These are phyloP conservation scores for Phytopythium ostracodes DNA, from an alignment of 352 stramenopile species.

Conservation along the genomic window DNA sequence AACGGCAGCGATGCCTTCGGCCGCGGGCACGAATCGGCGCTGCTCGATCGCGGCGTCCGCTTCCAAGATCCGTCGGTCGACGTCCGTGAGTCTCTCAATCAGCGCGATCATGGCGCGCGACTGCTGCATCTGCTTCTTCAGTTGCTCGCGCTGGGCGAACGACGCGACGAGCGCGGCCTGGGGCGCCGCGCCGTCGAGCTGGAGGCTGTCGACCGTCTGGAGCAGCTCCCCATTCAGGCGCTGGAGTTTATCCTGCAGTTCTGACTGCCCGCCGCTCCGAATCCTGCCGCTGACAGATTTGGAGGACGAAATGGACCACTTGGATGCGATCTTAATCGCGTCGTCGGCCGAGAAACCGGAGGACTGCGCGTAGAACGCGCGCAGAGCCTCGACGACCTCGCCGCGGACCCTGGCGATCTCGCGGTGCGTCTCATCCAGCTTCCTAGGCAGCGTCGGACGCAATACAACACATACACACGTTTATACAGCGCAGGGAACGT, in stretches of 20 bases:
- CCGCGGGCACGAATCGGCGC: constrained; percentile 40
- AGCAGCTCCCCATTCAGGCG: constrained; percentile 39
- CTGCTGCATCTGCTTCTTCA: constrained; percentile 61
- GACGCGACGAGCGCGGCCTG: constrained; percentile 45
- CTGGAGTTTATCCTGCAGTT: constrained; percentile 47
- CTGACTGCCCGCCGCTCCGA: constrained; percentile 19
- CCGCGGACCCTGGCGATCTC: constrained; percentile 55
- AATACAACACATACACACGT: neutral
- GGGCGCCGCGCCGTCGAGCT: constrained; percentile 29
- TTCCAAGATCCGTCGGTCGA: constrained; percentile 45
- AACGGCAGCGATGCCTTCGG: constrained; percentile 30
- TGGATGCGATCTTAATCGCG: constrained; percentile 47
- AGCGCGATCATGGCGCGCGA: constrained; percentile 55
- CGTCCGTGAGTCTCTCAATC: constrained; percentile 64
- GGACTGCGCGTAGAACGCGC: constrained; percentile 56
- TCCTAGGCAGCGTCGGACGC: constrained; percentile 21
- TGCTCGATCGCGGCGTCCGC: constrained; percentile 44
- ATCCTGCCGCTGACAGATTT: neutral
- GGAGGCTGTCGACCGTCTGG: constrained; percentile 45
- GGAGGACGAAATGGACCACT: constrained; percentile 24
- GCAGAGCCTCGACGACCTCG: constrained; percentile 55
- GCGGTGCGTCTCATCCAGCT: constrained; percentile 59
- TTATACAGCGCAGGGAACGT: neutral
- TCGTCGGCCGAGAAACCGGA: constrained; percentile 58
- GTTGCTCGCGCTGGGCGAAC: constrained; percentile 49